Evolutionary conservation across 2,329 filamentous ascomycete genomes (phyloP).

Genomic region (Penicillium sp.): DNA sequence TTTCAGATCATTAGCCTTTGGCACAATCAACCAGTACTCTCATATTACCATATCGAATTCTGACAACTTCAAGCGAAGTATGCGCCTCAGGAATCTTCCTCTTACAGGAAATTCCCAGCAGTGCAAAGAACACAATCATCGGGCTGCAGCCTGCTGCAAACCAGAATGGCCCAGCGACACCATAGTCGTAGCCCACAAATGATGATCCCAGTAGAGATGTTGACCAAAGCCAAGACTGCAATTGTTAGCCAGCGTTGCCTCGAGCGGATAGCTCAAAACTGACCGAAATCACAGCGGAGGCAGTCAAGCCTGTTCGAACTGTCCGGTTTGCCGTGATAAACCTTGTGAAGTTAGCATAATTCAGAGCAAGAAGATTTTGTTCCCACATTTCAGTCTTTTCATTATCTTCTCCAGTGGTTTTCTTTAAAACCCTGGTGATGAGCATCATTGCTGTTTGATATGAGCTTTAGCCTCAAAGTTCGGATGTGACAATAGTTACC

Average conservation of each 20-base stretch:
- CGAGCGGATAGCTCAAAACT: background rate
- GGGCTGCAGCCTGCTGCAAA: constrained; percentile 58
- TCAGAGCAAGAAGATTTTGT: background rate
- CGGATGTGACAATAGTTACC: constrained; percentile 22
- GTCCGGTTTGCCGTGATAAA: constrained; percentile 58
- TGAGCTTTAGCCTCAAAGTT: background rate
- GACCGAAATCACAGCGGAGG: constrained; percentile 56
- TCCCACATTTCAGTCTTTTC: constrained; percentile 53
- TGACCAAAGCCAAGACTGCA: constrained; percentile 55
- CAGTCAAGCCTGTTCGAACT: constrained; percentile 54
- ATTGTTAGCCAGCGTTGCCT: background rate
- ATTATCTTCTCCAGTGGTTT: constrained; percentile 54
- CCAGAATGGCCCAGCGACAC: constrained; percentile 59
- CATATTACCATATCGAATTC: constrained; percentile 50
- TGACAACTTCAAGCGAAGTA: constrained; percentile 56
- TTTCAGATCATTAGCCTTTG: background rate
- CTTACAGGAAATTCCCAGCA: constrained; percentile 56
- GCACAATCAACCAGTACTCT: background rate
- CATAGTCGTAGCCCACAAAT: constrained; percentile 56
- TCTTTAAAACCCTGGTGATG: constrained; percentile 50
- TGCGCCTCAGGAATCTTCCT: constrained; percentile 56
- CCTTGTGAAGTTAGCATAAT: constrained; percentile 25
- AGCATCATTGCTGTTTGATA: constrained; percentile 46
- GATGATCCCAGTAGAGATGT: constrained; percentile 55
- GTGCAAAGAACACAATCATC: constrained; percentile 58